Evolutionary conservation across 1,284 basidiomycete genomes (phyloP).

Genomic region (Ceratobasidium papillatum): DNA sequence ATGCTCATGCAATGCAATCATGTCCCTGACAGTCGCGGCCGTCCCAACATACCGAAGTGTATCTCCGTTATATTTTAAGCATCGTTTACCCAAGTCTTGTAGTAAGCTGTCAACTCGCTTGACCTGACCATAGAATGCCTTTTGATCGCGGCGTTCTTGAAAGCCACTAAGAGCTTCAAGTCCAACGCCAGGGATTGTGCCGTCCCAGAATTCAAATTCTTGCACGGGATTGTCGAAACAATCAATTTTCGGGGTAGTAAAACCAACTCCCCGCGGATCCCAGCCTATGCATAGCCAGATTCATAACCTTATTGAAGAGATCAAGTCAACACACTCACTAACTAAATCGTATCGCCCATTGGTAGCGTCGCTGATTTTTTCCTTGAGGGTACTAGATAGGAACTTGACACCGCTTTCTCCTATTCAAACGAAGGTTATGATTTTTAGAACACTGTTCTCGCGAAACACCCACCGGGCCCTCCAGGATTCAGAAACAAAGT

Average conservation of each 20-base stretch:
- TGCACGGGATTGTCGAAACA: constrained; percentile 10
- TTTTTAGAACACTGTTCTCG: background rate
- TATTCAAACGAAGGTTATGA: background rate
- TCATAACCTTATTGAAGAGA: background rate
- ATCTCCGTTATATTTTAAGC: background rate
- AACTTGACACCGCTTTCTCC: background rate
- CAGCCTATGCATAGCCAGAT: constrained; percentile 8
- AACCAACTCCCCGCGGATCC: constrained; percentile 23
- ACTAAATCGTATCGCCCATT: constrained; percentile 26
- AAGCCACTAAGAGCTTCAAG: constrained; percentile 14
- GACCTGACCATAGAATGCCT: constrained; percentile 23
- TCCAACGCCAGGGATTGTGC: constrained; percentile 10
- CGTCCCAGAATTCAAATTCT: constrained; percentile 15
- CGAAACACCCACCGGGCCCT: background rate
- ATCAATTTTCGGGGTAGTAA: background rate
- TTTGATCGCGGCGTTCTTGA: background rate
- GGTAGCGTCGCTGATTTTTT: background rate
- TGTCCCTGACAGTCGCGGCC: constrained; percentile 19
- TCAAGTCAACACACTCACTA: constrained; percentile 12
- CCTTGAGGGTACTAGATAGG: background rate
- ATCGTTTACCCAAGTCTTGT: constrained; percentile 2
- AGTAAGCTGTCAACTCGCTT: constrained; percentile 11
- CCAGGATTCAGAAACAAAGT: constrained; percentile 40
- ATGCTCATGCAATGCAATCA: constrained; percentile 32
- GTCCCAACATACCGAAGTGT: background rate